Conservation (phyloP, 2,329 filamentous ascomycete genomes). For the Colletotrichum noveboracense region DNA sequence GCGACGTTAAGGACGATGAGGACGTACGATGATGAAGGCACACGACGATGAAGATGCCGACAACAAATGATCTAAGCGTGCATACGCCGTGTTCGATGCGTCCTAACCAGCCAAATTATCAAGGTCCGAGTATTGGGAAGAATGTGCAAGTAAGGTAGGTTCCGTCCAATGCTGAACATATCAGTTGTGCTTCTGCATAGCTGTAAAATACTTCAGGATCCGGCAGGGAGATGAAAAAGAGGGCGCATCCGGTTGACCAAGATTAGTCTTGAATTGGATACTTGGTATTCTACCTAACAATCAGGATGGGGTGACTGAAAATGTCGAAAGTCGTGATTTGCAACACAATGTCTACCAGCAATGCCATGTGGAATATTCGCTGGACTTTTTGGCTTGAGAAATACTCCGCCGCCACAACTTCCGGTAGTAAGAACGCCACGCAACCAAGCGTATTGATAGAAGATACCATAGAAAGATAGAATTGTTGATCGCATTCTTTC, state of each 20-base stretch:
- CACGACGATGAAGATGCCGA: rapidly evolving
- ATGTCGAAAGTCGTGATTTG: neutral
- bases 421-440: neutral
- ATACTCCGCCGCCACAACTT: rapidly evolving
- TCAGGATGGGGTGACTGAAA: neutral
- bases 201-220: rapidly evolving
- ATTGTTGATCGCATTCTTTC: rapidly evolving
- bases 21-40: rapidly evolving
- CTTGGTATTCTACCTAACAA: neutral
- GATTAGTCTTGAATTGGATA: neutral
- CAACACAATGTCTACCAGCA: neutral
- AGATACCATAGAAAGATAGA: neutral
- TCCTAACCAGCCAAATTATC: neutral
- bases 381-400: rapidly evolving
- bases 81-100: rapidly evolving
- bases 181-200: rapidly evolving
- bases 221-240: neutral
- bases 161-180: neutral
- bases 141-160: neutral
- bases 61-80: neutral
- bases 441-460: neutral
- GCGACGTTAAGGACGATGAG: rapidly evolving
- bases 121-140: neutral
- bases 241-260: neutral
- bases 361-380: neutral